Conservation (phyloP, 208 protist genomes). For the Leishmania amazonensis region DNA sequence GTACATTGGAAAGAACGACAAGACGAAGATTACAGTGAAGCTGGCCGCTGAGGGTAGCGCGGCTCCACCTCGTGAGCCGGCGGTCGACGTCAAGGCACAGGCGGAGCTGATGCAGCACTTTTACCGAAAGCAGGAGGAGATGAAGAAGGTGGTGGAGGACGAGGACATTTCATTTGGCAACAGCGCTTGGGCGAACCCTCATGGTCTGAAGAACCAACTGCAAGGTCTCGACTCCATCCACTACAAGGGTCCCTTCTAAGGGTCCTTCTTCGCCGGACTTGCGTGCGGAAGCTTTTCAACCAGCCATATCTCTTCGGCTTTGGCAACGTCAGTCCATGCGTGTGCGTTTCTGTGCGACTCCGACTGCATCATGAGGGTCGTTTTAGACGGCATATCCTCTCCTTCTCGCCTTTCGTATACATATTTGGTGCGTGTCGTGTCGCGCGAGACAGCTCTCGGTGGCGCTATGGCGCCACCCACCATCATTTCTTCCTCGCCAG, state of each 20-base stretch:
- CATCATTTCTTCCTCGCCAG: not conserved
- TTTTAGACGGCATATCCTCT: not conserved
- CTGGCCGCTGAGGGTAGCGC: constrained; percentile 64
- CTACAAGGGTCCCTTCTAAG: constrained; percentile 37
- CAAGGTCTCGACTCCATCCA: constrained; percentile 79
- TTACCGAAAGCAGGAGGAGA: constrained; percentile 93
- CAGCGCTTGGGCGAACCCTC: constrained; percentile 91
- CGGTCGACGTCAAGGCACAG: constrained; percentile 80
- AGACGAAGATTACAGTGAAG: constrained; percentile 94
- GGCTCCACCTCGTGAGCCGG: constrained; percentile 86
- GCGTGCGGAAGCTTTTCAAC: not conserved
- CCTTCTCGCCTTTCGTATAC: not conserved
- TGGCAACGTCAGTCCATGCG: not conserved
- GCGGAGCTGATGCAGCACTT: constrained; percentile 92
- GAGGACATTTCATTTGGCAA: constrained; percentile 90
- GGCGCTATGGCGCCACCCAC: not conserved
- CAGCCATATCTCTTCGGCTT: not conserved
- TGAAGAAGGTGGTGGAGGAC: constrained; percentile 93
- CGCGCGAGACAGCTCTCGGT: not conserved
- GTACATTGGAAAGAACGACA: constrained; percentile 93
- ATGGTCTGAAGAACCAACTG: constrained; percentile 86
- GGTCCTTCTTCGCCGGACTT: not conserved
- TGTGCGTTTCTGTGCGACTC: not conserved
- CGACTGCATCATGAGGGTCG: not conserved
- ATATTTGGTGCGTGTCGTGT: not conserved